Percentiles rank a stretch among this genome's conserved stretches.
Conservation (phyloP, 345 rosid species). For the Eucalyptus melliodora region DNA sequence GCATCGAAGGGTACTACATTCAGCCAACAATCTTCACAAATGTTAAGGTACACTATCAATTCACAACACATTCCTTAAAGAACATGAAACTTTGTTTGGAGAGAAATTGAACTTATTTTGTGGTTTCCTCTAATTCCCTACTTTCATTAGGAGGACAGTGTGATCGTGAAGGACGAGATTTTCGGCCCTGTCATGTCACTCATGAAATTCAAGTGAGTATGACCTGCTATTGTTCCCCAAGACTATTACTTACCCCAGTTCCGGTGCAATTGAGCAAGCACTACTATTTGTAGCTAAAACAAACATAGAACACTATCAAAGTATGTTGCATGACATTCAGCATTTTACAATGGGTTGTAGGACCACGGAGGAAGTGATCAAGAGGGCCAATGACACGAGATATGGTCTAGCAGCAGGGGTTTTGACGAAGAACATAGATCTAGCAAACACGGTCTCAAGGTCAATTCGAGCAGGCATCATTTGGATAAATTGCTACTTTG, state of each 20-base stretch:
- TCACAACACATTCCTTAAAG: neutral
- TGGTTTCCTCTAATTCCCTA: neutral
- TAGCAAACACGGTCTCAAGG: conserved; percentile 55
- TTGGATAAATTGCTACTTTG: conserved; percentile 67
- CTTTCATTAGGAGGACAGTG: conserved; percentile 40
- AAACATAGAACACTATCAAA: neutral
- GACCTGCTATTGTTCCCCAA: neutral
- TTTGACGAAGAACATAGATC: conserved; percentile 41
- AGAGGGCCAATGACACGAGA: conserved; percentile 42
- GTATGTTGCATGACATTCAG: neutral
- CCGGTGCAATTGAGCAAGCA: neutral
- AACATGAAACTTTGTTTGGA: neutral
- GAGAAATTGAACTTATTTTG: neutral
- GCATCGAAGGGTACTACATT: conserved; percentile 49
- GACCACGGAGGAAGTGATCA: conserved; percentile 54
- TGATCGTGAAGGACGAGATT: conserved; percentile 60
- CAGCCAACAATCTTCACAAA: conserved; percentile 63
- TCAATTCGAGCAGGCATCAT: conserved; percentile 48
- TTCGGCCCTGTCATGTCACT: conserved; percentile 73
- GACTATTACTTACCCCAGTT: neutral
- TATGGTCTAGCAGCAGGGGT: conserved; percentile 83
- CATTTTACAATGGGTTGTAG: conserved; percentile 7
- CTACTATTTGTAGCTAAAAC: neutral
- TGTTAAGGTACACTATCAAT: conserved; percentile 30
- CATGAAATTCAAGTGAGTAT: conserved; percentile 62